Percentiles rank a stretch among this genome's conserved stretches.
Evolutionary conservation across 2,329 filamentous ascomycete species (phyloP).

Genomic region (Elsinoe ampelina): DNA sequence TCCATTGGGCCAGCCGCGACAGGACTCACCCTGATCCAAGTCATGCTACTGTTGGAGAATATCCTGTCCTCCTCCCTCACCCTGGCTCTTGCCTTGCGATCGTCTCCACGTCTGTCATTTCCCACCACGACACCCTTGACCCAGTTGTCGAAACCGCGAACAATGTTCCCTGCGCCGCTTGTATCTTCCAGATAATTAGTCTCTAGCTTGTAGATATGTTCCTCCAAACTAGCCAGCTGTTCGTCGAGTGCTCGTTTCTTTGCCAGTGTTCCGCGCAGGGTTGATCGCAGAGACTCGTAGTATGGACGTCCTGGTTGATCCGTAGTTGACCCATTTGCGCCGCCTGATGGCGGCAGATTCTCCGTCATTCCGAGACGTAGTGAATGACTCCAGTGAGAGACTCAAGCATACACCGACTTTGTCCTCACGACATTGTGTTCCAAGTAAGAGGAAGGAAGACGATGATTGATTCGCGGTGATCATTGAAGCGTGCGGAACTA

Average conservation of each 20-base stretch:
- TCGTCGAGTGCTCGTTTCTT: conserved; percentile 56
- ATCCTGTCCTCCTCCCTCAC: conserved; percentile 63
- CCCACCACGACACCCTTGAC: conserved; percentile 66
- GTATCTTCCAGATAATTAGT: conserved; percentile 85
- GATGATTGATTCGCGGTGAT: too few relatives aligned
- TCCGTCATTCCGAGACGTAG: conserved; percentile 35
- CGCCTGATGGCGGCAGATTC: conserved; percentile 34
- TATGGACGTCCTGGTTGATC: conserved; percentile 47
- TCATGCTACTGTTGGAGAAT: conserved; percentile 40
- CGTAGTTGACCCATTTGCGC: conserved; percentile 26
- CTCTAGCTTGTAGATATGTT: conserved; percentile 75
- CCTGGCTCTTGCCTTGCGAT: conserved; percentile 55
- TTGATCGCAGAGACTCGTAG: conserved; percentile 62
- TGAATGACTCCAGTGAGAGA: not conserved
- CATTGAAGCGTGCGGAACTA: not conserved
- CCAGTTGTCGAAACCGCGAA: conserved; percentile 95
- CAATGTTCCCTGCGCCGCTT: conserved; percentile 78
- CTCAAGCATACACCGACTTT: not conserved
- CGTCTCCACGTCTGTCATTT: conserved; percentile 31
- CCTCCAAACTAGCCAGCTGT: conserved; percentile 49
- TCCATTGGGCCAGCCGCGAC: too few relatives aligned
- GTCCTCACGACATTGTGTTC: not conserved
- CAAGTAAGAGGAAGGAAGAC: not conserved
- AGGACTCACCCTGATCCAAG: conserved; percentile 27
- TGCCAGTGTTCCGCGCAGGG: conserved; percentile 56